Conservation (phyloP, 306 rosid species). For the Acacia acuminata region DNA sequence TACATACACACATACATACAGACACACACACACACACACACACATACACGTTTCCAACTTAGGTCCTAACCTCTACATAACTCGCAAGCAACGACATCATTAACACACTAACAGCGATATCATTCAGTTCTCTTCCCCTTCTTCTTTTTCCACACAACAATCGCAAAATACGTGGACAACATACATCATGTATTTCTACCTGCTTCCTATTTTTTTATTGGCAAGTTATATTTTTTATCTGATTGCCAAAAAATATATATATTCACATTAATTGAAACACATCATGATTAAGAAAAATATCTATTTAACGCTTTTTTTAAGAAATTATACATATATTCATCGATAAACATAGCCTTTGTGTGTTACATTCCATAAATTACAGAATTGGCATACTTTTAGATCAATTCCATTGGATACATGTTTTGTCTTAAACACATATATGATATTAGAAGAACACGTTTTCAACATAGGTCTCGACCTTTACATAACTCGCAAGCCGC, state of each 20-base stretch:
- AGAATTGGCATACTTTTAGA: constrained; percentile 8
- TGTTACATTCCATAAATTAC: constrained; percentile 37
- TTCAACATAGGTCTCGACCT: constrained; percentile 11
- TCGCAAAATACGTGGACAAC: too few species aligned
- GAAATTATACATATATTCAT: background rate
- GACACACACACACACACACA: too few species aligned
- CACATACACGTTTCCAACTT: too few species aligned
- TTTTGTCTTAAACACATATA: constrained; percentile 7
- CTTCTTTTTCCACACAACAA: too few species aligned
- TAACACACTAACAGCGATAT: too few species aligned
- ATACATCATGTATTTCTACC: too few species aligned
- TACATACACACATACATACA: too few species aligned
- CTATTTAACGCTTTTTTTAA: background rate
- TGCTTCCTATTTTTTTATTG: too few species aligned
- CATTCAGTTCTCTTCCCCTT: too few species aligned
- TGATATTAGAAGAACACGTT: constrained; percentile 36
- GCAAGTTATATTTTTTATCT: too few species aligned
- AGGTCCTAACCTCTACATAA: too few species aligned
- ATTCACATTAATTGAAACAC: constrained; percentile 2
- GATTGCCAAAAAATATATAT: background rate
- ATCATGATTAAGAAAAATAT: constrained; percentile 32
- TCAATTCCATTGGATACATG: constrained; percentile 25
- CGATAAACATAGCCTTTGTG: constrained; percentile 10
- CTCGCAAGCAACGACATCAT: too few species aligned
- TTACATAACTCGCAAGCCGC: constrained; percentile 20